phyloP scores from a whole-genome alignment of 108 stramenopile genomes.

The Nitzschia sp. region DNA sequence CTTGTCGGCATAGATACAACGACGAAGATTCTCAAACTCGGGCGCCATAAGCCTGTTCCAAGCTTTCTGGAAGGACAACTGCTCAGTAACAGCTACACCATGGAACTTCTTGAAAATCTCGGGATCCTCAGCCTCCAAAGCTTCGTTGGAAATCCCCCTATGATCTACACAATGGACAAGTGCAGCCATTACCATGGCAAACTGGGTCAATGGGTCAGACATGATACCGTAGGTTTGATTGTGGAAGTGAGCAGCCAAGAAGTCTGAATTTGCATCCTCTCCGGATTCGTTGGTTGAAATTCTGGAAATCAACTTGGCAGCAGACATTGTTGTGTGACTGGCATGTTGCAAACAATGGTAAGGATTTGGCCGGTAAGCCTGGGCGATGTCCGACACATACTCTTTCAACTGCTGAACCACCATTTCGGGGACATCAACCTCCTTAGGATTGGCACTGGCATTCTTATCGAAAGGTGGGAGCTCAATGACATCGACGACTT shows the following conservation, averaged over 20 bases:
- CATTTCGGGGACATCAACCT: conserved; percentile 10
- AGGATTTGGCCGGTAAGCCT: conserved; percentile 47
- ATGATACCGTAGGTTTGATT: conserved; percentile 57
- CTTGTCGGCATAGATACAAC: conserved; percentile 27
- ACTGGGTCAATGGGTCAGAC: conserved; percentile 54
- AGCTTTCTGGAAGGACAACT: conserved; percentile 36
- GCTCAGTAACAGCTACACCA: conserved; percentile 31
- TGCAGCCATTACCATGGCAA: conserved; percentile 61
- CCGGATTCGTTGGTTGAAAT: conserved; percentile 1
- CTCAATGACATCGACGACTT: conserved; percentile 17
- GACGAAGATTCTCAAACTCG: conserved; percentile 30
- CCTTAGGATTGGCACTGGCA: conserved; percentile 7
- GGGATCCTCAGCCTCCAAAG: conserved; percentile 33
- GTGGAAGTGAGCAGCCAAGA: conserved; percentile 28
- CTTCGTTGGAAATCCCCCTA: conserved; percentile 39
- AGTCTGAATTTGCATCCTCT: conserved; percentile 15
- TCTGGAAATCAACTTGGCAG: conserved; percentile 39
- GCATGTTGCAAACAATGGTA: conserved; percentile 66
- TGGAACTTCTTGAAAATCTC: conserved; percentile 42
- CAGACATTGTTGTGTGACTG: conserved; percentile 49
- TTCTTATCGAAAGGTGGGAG: conserved; percentile 29
- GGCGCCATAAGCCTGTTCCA: conserved; percentile 41
- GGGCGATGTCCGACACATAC: conserved; percentile 32
- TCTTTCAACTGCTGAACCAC: conserved; percentile 30
- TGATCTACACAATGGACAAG: conserved; percentile 68